A percentile compares a stretch with the other conserved stretches of the same genome.
These are phyloP conservation scores for Saccharomyces hybrid DNA, from an alignment of 1,139 yeast species.

Conservation along the genomic window DNA sequence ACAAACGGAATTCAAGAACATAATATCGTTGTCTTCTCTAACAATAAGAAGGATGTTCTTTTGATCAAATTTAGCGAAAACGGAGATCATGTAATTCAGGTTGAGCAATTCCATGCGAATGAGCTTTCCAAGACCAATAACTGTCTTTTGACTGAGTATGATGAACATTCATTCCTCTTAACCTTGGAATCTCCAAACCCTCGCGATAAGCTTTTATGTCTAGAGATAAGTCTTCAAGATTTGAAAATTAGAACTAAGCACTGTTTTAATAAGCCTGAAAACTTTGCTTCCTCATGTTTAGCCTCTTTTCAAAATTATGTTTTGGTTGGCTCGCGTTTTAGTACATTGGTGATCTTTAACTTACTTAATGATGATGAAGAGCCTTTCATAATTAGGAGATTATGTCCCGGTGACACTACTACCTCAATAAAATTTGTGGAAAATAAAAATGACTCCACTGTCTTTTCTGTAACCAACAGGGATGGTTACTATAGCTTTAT, in stretches of 20 bases:
- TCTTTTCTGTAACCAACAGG: slow-evolving; percentile 46
- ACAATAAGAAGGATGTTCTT: slow-evolving; percentile 48
- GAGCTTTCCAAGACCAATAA: slow-evolving; percentile 47
- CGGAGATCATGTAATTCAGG: slow-evolving; percentile 18
- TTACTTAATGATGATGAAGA: slow-evolving; percentile 26
- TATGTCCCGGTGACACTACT: slow-evolving; percentile 66
- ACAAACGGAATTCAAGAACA: slow-evolving; percentile 40
- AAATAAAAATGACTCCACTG: slow-evolving; percentile 13
- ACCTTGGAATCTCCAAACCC: slow-evolving; percentile 69
- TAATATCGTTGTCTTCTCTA: slow-evolving; percentile 42
- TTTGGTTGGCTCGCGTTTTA: slow-evolving; percentile 65
- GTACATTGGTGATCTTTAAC: slow-evolving; percentile 54
- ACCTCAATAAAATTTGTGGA: slow-evolving; percentile 46
- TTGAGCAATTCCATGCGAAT: slow-evolving; percentile 14
- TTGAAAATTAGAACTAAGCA: slow-evolving; percentile 21
- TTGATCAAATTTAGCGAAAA: slow-evolving; percentile 37
- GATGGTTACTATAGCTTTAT: slow-evolving; percentile 52
- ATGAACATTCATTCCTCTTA: slow-evolving; percentile 32
- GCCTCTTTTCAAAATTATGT: slow-evolving; percentile 39
- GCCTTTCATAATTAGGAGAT: slow-evolving; percentile 37
- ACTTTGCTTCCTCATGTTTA: slow-evolving; percentile 56
- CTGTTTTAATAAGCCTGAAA: slow-evolving; percentile 34
- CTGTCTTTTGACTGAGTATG: slow-evolving; percentile 36
- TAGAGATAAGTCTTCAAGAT: slow-evolving; percentile 30
- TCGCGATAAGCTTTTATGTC: slow-evolving; percentile 45